Evolutionary conservation across 2,329 filamentous ascomycete species (phyloP).

Genomic region (Neofusicoccum laricinum): DNA sequence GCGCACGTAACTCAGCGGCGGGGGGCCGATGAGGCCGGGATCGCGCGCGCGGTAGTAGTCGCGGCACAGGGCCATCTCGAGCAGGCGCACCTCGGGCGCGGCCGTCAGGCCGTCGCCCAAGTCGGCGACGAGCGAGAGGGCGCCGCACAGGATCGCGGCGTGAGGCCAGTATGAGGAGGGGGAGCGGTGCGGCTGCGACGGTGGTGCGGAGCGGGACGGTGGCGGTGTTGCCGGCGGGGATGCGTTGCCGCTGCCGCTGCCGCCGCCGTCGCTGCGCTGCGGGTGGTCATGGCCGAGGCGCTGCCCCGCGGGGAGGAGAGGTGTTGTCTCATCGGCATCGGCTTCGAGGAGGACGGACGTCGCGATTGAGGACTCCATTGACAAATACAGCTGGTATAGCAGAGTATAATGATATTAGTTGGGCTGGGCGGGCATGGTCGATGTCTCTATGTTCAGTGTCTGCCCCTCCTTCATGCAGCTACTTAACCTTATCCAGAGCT

Average conservation of each 20-base stretch:
- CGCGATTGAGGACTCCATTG: neutral
- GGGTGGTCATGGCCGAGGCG: neutral
- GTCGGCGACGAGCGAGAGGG: constrained; percentile 8
- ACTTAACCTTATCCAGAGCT: neutral
- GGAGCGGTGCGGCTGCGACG: neutral
- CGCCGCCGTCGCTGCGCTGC: no score
- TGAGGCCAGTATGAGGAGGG: neutral
- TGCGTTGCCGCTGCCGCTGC: neutral
- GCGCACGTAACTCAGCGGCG: constrained; percentile 7
- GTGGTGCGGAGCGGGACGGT: neutral
- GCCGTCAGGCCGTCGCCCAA: constrained; percentile 12
- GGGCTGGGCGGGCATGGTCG: neutral
- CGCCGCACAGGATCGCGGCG: neutral
- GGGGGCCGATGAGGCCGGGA: neutral
- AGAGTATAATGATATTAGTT: neutral
- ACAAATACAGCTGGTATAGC: neutral
- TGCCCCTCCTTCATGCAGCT: neutral
- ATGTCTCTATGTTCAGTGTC: neutral
- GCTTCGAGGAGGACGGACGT: neutral
- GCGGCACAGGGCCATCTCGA: constrained; percentile 14
- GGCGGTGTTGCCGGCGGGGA: neutral
- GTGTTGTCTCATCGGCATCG: neutral
- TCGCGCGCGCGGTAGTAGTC: constrained; percentile 6
- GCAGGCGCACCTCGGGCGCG: constrained; percentile 8
- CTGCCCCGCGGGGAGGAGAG: neutral